A percentile compares a stretch with the other conserved stretches of the same genome.
Conservation (phyloP, 345 rosid genomes). For the Syzygium grande region DNA sequence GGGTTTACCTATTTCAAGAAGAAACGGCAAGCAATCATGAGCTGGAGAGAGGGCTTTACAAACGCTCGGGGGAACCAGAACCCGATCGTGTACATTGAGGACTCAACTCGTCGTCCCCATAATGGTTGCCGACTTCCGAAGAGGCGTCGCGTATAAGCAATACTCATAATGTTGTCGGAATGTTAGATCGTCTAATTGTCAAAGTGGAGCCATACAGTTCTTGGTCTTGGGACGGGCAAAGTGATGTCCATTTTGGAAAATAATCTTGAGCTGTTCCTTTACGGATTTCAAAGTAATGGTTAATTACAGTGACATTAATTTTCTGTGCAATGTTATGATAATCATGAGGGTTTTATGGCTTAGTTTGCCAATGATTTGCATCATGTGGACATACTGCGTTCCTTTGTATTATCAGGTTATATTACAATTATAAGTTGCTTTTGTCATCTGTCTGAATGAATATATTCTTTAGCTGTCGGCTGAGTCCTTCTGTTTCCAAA, state of each 20-base stretch:
- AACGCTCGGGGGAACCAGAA: slow-evolving; percentile 32
- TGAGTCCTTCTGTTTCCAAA: background rate
- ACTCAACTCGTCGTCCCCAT: slow-evolving; percentile 71
- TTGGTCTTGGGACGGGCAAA: background rate
- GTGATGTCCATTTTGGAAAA: background rate
- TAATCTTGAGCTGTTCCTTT: background rate
- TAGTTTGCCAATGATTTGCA: background rate
- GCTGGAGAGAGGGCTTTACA: slow-evolving; percentile 67
- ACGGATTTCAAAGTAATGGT: background rate
- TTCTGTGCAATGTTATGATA: background rate
- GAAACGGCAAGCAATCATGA: slow-evolving; percentile 74
- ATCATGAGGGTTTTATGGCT: background rate
- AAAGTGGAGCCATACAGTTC: background rate
- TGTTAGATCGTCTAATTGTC: background rate
- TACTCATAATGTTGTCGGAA: background rate
- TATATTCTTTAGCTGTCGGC: background rate
- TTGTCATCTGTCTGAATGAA: background rate
- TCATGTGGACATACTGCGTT: background rate
- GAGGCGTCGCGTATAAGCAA: slow-evolving; percentile 44
- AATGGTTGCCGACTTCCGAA: slow-evolving; percentile 86
- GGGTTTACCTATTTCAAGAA: slow-evolving; percentile 74
- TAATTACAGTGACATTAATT: background rate
- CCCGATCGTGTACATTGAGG: slow-evolving; percentile 71
- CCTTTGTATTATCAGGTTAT: background rate
- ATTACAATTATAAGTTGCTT: background rate